Base-by-base conservation (phyloP, 2,329 filamentous ascomycete species). In the Lachnum nothofagi region DNA sequence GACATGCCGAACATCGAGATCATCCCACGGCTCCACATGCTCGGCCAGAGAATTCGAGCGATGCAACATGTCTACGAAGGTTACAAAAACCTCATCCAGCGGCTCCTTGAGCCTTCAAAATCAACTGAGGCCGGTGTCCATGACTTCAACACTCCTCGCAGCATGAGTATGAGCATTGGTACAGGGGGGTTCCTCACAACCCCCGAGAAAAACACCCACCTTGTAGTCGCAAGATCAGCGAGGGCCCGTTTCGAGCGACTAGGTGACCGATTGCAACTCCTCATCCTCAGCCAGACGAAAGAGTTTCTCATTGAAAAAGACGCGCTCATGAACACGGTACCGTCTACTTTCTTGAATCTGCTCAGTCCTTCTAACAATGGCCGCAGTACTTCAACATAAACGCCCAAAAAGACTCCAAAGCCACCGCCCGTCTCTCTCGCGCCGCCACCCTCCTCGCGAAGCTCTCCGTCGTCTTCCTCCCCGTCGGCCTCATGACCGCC, bases 361-460 rank as follows among this genome's bases (percentile, higher is more conserved):
- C 23, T 37, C 7, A 8, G 40, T 38, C 43, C 40, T 38, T 19
- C 5, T 37, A 31, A n/a, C 38, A 59, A 50, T 62, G 43, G 51
- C 25, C 22, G 22, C 50, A 86, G 82, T 88, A 88, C 64, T 89
- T 89, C 73, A 88, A 86, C 64, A 75, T 90, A 55, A 87, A 85
- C 49, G 80, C 85, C 16, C 80, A 88, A 60, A 88, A 86, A 63
- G 84, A 89, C 65, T 86, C 84, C 0, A 78, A 82, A 55, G 79
- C 81, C 3, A 85, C 88, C 9, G 85, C 87, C 51, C 77, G 82
- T 17, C 74, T 90, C 17, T 88, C 85, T 0, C 74, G 85, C 49
- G 82, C 85, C 54, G 86, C 85, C 3, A 80, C 88, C 4, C 70
- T 90, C 4, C 72, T 90, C 9, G 85, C 84, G 40, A 89, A 90